Evolutionary conservation across 441 rosid species (phyloP).

Genomic region (Aleurites moluccanus): DNA sequence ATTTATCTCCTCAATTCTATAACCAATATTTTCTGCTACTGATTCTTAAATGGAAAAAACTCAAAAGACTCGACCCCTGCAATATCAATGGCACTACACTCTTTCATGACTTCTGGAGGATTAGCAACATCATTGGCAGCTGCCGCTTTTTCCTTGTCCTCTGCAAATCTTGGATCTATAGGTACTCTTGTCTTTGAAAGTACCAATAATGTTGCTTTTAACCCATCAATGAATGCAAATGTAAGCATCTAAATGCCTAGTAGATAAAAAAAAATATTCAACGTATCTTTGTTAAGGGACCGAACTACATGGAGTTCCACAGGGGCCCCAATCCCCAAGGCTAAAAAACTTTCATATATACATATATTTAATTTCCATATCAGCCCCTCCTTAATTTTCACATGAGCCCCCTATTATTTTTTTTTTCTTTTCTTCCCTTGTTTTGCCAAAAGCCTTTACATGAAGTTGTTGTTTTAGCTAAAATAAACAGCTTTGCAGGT

Average conservation of each 20-base stretch:
- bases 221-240: slow-evolving; percentile 44
- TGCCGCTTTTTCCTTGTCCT: slow-evolving; percentile 44
- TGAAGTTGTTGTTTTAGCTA: too few species aligned
- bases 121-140: slow-evolving; percentile 51
- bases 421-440: too few species aligned
- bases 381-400: too few species aligned
- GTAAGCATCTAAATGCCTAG: slow-evolving; percentile 29
- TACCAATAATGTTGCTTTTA: slow-evolving; percentile 28
- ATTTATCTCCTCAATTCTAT: background rate
- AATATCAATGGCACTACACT: slow-evolving; percentile 45
- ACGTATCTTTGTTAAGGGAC: background rate
- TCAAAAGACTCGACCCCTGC: slow-evolving; percentile 44
- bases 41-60: slow-evolving; percentile 4
- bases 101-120: slow-evolving; percentile 51
- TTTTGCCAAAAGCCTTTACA: too few species aligned
- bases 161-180: slow-evolving; percentile 45
- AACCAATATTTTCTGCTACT: slow-evolving; percentile 13
- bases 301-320: too few species aligned
- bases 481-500: too few species aligned
- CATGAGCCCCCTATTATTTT: too few species aligned
- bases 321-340: too few species aligned
- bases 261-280: too few species aligned
- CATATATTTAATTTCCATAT: too few species aligned
- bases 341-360: too few species aligned
- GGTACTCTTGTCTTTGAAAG: slow-evolving; percentile 19